Conservation (phyloP, 2,329 filamentous ascomycete species). For the Trichoderma endophyticum region DNA sequence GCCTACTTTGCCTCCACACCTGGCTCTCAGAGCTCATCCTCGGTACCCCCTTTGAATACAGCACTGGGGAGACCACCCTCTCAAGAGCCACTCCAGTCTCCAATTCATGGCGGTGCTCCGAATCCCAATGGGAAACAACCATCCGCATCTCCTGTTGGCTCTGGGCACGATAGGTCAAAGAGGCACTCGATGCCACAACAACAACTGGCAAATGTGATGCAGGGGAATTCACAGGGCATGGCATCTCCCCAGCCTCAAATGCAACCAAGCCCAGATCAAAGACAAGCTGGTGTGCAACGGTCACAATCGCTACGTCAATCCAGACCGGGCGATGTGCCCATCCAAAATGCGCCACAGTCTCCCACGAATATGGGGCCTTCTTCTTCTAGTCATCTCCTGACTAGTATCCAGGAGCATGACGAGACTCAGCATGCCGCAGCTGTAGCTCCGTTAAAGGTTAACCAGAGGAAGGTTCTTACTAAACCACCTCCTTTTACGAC, state of each 20-base stretch:
- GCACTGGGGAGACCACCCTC: not conserved
- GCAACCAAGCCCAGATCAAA: not conserved
- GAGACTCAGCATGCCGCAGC: slow-evolving; percentile 11
- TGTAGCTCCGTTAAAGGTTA: not conserved
- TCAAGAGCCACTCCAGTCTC: slow-evolving; percentile 6
- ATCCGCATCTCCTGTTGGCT: not conserved
- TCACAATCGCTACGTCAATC: slow-evolving; percentile 14
- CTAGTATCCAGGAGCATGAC: slow-evolving; percentile 23
- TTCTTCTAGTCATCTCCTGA: slow-evolving; percentile 16
- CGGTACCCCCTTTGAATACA: not conserved
- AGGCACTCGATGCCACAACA: slow-evolving; percentile 13
- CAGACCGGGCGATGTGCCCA: not conserved
- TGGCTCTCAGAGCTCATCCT: not conserved
- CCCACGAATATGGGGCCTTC: not conserved
- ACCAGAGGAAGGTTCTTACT: slow-evolving; percentile 4
- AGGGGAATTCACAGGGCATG: not conserved
- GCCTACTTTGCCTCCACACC: slow-evolving; percentile 15
- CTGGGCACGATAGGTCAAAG: not conserved
- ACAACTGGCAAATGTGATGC: not conserved
- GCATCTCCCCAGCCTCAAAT: not conserved
- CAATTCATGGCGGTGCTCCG: not conserved
- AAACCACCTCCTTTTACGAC: slow-evolving; percentile 4
- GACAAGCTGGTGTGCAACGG: not conserved
- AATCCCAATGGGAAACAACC: not conserved
- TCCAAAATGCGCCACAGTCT: not conserved